phyloP scores from a whole-genome alignment of 768 basidiomycete species.

The Boletus sp. region DNA sequence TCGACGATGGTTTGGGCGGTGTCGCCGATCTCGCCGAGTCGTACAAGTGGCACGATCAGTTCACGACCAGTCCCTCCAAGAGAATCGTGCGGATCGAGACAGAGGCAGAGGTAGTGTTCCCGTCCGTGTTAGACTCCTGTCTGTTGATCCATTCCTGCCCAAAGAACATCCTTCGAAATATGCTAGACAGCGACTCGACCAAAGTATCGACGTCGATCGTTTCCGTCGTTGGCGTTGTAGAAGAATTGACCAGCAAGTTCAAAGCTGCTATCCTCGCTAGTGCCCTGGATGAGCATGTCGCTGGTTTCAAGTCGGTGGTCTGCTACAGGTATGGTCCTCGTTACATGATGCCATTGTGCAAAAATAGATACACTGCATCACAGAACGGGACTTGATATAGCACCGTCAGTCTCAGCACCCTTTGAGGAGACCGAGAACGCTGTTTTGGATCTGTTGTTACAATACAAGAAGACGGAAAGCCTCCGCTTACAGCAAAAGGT shows the following conservation, averaged over 20 bases:
- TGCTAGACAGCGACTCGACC: slow-evolving; percentile 14
- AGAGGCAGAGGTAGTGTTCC: slow-evolving; percentile 59
- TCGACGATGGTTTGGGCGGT: slow-evolving; percentile 71
- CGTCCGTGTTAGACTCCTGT: not conserved
- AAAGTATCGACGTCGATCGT: slow-evolving; percentile 17
- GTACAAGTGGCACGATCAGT: slow-evolving; percentile 61
- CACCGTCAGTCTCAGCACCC: slow-evolving; percentile 24
- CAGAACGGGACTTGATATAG: slow-evolving; percentile 65
- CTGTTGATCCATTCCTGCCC: not conserved
- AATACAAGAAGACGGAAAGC: slow-evolving; percentile 36
- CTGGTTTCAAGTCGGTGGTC: slow-evolving; percentile 70
- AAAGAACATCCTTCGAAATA: slow-evolving; percentile 19
- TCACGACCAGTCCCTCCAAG: slow-evolving; percentile 50
- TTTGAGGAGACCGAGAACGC: slow-evolving; percentile 30
- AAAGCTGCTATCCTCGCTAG: slow-evolving; percentile 33
- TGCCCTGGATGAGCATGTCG: slow-evolving; percentile 51
- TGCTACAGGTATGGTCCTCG: slow-evolving; percentile 50
- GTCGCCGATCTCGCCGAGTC: slow-evolving; percentile 46
- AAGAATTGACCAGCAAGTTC: slow-evolving; percentile 37
- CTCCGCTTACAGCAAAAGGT: slow-evolving; percentile 59
- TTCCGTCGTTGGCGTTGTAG: slow-evolving; percentile 9
- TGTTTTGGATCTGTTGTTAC: slow-evolving; percentile 33
- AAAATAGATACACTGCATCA: not conserved
- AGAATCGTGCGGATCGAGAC: slow-evolving; percentile 69
- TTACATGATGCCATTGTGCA: not conserved